Evolutionary conservation across 768 basidiomycete species (phyloP), one percentile per base, ranked within the genome.

Genomic region (Tylopilus intermedius): DNA sequence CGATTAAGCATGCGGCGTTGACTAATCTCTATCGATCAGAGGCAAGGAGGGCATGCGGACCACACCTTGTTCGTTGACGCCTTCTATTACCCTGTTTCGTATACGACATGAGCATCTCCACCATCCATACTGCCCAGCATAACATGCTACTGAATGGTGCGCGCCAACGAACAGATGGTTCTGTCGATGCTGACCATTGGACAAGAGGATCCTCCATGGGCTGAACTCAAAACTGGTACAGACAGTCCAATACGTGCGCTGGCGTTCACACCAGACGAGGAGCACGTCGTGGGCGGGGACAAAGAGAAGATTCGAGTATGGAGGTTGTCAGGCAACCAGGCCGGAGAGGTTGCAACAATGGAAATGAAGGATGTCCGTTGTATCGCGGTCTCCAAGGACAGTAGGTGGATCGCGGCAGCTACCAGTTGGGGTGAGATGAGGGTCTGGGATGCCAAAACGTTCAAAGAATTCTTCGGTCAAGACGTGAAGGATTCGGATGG

Each of bases 231-330:
- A 18, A 30, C 32, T 15, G 47, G 39, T 5, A 10, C 26, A 3
- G n/a, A n/a, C n/a, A 46, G 57, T 15, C 50, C 38, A 14, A 49
- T 49, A 42, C 44, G 57, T 11, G 51, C 51, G 6, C 1, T 54
- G 27, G 35, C 57, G 15, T 58, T 58, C 32, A 30, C 43, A 26
- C 5, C 41, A 5, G 24, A 53, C 14, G 57, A 47, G 10, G 18
- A 38, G 29, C 27, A 42, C 37, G 32, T 58, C 43, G 57, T 58
- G 44, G 49, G 39, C 22, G 57, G 50, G 14, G 47, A 58, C 47
- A 58, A 59, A 42, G 47, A 58, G 2, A 30, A n/a, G 1, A 45
- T 59, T 14, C 44, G 47, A 26, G 21, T 59, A 37, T 54, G 57
- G 57, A 22, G 29, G 18, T 9, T 49, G 24, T 21, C 11, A n/a